Conservation (phyloP, 148 eudicot species). For the Rhododendron griersonianum region DNA sequence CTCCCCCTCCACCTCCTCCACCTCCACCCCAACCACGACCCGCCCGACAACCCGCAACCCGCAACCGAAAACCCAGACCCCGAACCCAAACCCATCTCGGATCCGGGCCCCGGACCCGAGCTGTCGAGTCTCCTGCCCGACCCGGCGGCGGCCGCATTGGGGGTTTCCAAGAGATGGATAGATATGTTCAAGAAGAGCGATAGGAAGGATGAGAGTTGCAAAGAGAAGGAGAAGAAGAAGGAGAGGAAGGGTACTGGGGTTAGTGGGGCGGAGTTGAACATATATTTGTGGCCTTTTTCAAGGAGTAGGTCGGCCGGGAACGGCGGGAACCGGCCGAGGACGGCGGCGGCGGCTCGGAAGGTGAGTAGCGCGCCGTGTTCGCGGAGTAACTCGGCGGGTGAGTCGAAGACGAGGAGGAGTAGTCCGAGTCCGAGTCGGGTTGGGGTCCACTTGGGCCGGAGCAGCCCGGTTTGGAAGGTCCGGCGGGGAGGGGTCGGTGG, state of each 20-base stretch:
- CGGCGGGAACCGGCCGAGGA: constrained; percentile 45
- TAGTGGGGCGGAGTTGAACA: constrained; percentile 63
- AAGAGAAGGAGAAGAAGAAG: constrained; percentile 25
- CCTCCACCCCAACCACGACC: constrained; percentile 20
- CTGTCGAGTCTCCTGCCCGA: constrained; percentile 3
- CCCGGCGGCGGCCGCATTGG: constrained; percentile 5
- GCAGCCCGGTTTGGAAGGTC: constrained; percentile 85
- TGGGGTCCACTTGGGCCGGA: constrained; percentile 71
- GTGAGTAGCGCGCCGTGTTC: constrained; percentile 94
- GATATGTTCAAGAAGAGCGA: constrained; percentile 56
- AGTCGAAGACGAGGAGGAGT: constrained; percentile 59
- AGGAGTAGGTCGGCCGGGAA: constrained; percentile 90
- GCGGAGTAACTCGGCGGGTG: constrained; percentile 82
- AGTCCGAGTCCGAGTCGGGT: constrained; percentile 45
- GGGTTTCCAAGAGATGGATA: constrained; percentile 75
- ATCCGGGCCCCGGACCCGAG: constrained; percentile 17
- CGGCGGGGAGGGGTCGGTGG: constrained; percentile 29
- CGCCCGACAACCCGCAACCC: neutral
- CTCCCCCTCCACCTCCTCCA: constrained; percentile 68
- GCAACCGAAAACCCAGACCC: neutral
- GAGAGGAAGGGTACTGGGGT: constrained; percentile 12
- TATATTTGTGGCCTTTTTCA: constrained; percentile 86
- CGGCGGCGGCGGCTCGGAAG: constrained; percentile 37
- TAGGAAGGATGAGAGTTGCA: neutral
- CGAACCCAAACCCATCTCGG: constrained; percentile 8